These are phyloP conservation scores for Mucor lusitanicus DNA, from an alignment of 371 early-diverging fungal genomes.

Conservation along the genomic window DNA sequence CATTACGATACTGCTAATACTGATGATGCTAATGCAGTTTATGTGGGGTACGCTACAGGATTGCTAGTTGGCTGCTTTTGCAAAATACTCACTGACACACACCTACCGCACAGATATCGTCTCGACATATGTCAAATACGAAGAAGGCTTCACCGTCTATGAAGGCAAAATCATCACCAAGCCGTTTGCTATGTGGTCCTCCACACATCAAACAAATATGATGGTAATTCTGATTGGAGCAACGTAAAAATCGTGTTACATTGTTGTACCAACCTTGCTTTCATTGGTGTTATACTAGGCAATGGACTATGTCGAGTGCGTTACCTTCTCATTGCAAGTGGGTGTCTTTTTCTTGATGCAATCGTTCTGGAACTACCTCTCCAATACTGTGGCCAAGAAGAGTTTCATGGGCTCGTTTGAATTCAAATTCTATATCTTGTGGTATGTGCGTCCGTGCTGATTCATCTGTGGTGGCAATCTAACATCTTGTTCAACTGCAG, in stretches of 20 bases:
- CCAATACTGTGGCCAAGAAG: constrained; percentile 36
- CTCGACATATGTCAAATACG: constrained; percentile 42
- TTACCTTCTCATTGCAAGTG: constrained; percentile 37
- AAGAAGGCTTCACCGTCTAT: constrained; percentile 32
- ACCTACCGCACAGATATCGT: constrained; percentile 18
- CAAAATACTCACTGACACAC: background rate
- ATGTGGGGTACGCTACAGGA: constrained; percentile 32
- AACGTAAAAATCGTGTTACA: background rate
- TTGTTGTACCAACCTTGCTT: constrained; percentile 1
- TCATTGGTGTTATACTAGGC: constrained; percentile 13
- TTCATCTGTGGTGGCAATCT: background rate
- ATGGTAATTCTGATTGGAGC: constrained; percentile 14
- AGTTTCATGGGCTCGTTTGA: constrained; percentile 47
- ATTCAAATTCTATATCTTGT: constrained; percentile 41
- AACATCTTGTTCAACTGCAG: constrained; percentile 8
- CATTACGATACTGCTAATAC: constrained; percentile 35
- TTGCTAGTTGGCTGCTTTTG: background rate
- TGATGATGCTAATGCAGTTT: constrained; percentile 28
- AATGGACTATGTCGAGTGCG: constrained; percentile 40
- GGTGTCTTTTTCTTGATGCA: constrained; percentile 44
- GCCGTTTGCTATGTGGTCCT: constrained; percentile 32
- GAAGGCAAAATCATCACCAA: constrained; percentile 26
- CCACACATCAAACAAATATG: constrained; percentile 21
- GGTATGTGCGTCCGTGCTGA: constrained; percentile 16
- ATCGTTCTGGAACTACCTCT: constrained; percentile 50